Conservation (phyloP, 2,329 filamentous ascomycete species). For the Thielaviopsis musarum region DNA sequence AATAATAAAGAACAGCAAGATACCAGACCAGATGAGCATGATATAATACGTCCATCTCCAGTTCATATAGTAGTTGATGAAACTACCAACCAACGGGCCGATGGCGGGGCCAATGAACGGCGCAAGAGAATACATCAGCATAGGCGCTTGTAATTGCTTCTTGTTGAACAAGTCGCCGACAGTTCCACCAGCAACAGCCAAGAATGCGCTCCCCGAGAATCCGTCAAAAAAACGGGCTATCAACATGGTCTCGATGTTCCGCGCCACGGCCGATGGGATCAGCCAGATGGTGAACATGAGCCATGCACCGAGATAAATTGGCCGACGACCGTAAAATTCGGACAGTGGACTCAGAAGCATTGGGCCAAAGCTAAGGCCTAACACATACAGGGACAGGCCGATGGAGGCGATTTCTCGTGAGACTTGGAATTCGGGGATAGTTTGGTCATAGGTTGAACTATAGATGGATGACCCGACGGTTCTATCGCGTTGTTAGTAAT, state of each 20-base stretch:
- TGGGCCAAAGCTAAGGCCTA: constrained; percentile 51
- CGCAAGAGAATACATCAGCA: constrained; percentile 60
- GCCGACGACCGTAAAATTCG: constrained; percentile 68
- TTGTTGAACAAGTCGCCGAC: constrained; percentile 63
- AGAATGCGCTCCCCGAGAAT: constrained; percentile 49
- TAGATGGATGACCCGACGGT: constrained; percentile 83
- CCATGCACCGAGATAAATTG: constrained; percentile 65
- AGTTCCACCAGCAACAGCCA: constrained; percentile 67
- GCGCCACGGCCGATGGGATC: constrained; percentile 65
- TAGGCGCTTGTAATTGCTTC: constrained; percentile 56
- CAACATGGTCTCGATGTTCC: constrained; percentile 66
- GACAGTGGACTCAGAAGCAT: constrained; percentile 47
- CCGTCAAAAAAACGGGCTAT: constrained; percentile 64
- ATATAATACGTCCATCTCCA: constrained; percentile 82
- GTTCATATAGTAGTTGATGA: constrained; percentile 57
- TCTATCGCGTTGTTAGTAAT: constrained; percentile 23
- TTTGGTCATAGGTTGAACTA: constrained; percentile 62
- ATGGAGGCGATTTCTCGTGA: constrained; percentile 59
- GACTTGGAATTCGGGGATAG: constrained; percentile 56
- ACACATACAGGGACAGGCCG: constrained; percentile 67
- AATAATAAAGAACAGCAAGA: constrained; percentile 44
- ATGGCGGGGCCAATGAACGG: constrained; percentile 47
- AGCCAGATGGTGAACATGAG: constrained; percentile 61
- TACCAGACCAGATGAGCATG: constrained; percentile 64
- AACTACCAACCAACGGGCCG: constrained; percentile 52